Evolutionary conservation across 2,329 filamentous ascomycete genomes (phyloP), one percentile per base, ranked within the genome.

Genomic region (Aplosporella prunicola): DNA sequence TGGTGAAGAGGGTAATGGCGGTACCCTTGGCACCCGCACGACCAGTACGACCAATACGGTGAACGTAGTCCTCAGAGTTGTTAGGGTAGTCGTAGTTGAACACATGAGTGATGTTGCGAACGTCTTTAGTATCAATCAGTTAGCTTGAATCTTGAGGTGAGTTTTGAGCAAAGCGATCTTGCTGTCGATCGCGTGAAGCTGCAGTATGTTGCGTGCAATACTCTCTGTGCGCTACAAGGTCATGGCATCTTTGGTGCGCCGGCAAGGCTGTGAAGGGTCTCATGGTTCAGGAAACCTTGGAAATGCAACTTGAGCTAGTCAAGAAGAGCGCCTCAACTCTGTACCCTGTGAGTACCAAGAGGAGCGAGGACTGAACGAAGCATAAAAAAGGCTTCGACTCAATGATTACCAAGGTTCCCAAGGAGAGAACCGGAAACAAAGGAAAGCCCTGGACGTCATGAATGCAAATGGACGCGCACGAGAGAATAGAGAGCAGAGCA

Each of bases 21-120:
- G 88, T 96, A 69, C 91, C 91, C 49, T 81, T 85, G 56, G 82
- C 81, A 69, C 91, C 91, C 60, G 75, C 75, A 71, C 76, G 75
- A 65, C 70, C 76, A 58, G 76, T 80, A 66, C 76, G 73, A 58
- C 76, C 76, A 60, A 79, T 79, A 57, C 76, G 75, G 61, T 80
- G 76, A 59, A 80, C 72, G 53, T 80, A 80, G 55, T 80, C 76
- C 62, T 80, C 76, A 53, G 75, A 78, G 62, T 80, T 96, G 74
- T 96, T 96, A 64, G 89, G 89, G 68, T 96, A 96, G 66, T 96
- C 91, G 84, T 96, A 95, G 80, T 96, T 96, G 71, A 98, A 77
- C 69, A 98, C 91, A 72, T 98, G 91, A 69, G 91, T 96, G 72
- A 98, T 98, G 76, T 98, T 93, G 71, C 88, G 89, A 73, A 98